Conservation (phyloP, 2,329 filamentous ascomycete species). For the Cytospora schulzeri region DNA sequence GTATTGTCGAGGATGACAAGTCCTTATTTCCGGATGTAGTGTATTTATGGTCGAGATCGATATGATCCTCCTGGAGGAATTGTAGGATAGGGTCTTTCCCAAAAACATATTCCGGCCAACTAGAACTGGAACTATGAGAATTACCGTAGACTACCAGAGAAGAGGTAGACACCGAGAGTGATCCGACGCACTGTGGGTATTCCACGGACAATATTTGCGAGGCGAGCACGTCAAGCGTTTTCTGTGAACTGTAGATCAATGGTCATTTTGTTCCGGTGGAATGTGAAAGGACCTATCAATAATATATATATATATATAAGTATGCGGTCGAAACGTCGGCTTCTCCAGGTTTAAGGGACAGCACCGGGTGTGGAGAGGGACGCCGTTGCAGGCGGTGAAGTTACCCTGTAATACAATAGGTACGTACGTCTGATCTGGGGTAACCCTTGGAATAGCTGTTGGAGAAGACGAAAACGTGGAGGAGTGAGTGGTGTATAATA, state of each 20-base stretch:
- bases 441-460: too few relatives aligned
- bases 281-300: neutral
- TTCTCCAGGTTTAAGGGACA: conserved; percentile 20
- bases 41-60: neutral
- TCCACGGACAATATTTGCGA: too few relatives aligned
- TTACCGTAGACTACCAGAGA: neutral
- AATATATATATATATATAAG: neutral
- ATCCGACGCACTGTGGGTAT: neutral
- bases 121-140: too few relatives aligned
- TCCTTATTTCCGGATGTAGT: neutral
- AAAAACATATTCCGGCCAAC: conserved; percentile 10
- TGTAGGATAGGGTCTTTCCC: conserved; percentile 7
- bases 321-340: conserved; percentile 1
- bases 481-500: too few relatives aligned
- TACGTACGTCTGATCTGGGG: too few relatives aligned
- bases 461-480: too few relatives aligned
- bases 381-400: too few relatives aligned
- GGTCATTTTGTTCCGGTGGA: neutral
- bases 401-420: too few relatives aligned
- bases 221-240: neutral
- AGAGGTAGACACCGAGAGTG: neutral
- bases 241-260: too few relatives aligned
- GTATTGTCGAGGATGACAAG: neutral
- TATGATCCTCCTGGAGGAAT: neutral
- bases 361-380: neutral